Base-by-base conservation (phyloP, 345 rosid species). In the Nephelium lappaceum region DNA sequence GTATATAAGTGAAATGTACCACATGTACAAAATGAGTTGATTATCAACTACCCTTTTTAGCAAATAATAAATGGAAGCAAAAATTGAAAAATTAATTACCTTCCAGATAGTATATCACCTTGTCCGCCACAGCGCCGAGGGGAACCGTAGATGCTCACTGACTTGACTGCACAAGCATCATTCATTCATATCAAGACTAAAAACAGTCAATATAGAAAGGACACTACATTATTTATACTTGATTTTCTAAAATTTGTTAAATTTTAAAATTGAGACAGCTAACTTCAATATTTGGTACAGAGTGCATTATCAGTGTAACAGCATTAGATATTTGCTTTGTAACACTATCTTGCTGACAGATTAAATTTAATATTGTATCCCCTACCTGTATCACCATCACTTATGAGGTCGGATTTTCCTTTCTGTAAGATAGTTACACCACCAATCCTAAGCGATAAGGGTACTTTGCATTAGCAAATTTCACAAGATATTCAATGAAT, bases 41-140 rank as follows among this genome's bases (percentile, higher is more conserved):
- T 12, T 6, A 53, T 39, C 72, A 67, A n/a, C 53, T 3, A 64
- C 57, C 21, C 11, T 49, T 51, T 65, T 66, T 60, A 75, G 60
- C 53, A 31, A 55, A 63, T 43, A 61, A 60, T 9, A 53, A 36
- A 18, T 19, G 64, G 49, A 1, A 45, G 43, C 18, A 21, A 25
- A 43, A 38, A 78, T 45, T 9, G 10, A 43, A 5, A n/a, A 57
- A 69, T 66, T 70, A 74, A 45, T 84, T 82, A 95, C 99, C 97
- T 85, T 84, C 98, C 99, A 38, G 99, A 93, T 69, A 94, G 99
- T 74, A 96, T 93, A 81, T 96, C 98, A 24, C 98, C 99, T 80
- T 96, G 99, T 71, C 98, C 98, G 69, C 98, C 99, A 74, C 97
- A 96, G 23, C 97, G 97, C 81, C 98, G 84, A 69, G 97, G 97